Base-by-base conservation (phyloP, 2,329 filamentous ascomycete species). In the Talaromyces sp. region DNA sequence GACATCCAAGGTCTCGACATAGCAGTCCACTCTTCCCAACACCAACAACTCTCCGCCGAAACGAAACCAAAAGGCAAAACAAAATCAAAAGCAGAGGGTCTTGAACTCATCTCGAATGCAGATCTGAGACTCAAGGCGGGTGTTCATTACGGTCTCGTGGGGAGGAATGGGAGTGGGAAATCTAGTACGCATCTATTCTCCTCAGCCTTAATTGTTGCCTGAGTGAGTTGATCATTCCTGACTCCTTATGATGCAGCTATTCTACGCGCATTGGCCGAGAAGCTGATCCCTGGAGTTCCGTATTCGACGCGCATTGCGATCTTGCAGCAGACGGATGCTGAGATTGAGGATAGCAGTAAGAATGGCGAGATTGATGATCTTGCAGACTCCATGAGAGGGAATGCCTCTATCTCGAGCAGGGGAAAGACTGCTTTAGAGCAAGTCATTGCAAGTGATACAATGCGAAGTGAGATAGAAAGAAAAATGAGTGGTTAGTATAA, bases 91-190 rank as follows among this genome's bases (percentile, higher is more conserved):
- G 73, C 69, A 65, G 82, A 70, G 73, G 59, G 79, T 69, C 66
- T 68, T 56, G 91, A 95, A 72, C 84, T 96, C 5, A 80, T 96
- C 2, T 80, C 80, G 9, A 85, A 89, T 72, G 89, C 88, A 1
- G 87, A 86, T 62, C 76, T 96, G 39, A 84, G 87, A 25, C 77
- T 96, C 2, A 90, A 93, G 67, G 84, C 87, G 57, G 88, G 89
- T 0, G 81, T 86, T 52, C 83, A 89, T 65, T 96, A 96, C 79
- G 91, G 90, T 0, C 79, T 96, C 1, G 81, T 93, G 21, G 92
- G 91, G 0, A 83, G 90, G 6, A 96, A 96, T 75, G 91, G 91
- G 0, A 89, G 87, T 1, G 92, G 91, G 5, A 96, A 96, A 72
- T 93, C 90, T 3, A 93, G 87, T 88, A 75, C 73, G 82, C 70